phyloP scores from a whole-genome alignment of 805 yeast genomes.

The Metahyphopichia silvanorum region DNA sequence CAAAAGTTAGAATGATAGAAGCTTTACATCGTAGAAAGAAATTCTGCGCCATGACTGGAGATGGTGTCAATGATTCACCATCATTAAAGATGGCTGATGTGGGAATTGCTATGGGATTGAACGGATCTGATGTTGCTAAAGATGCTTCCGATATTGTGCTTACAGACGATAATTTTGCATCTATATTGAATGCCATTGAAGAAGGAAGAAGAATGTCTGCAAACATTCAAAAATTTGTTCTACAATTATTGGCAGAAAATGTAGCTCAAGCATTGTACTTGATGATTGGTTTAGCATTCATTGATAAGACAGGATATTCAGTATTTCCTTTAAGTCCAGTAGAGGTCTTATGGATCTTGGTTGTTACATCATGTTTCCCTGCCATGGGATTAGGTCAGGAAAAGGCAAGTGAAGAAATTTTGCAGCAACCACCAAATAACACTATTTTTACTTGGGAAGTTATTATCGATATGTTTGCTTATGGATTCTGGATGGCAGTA shows the following conservation, averaged over 20 bases:
- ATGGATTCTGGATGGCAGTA: constrained; percentile 41
- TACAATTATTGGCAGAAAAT: constrained; percentile 69
- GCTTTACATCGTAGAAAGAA: constrained; percentile 36
- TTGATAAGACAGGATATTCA: constrained; percentile 28
- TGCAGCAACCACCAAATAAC: constrained; percentile 35
- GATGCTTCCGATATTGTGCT: constrained; percentile 77
- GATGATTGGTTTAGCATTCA: constrained; percentile 40
- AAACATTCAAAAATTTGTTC: constrained; percentile 73
- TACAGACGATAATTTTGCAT: constrained; percentile 70
- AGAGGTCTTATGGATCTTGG: constrained; percentile 77
- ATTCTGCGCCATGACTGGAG: constrained; percentile 45
- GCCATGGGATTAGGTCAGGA: constrained; percentile 75
- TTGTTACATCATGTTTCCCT: constrained; percentile 77
- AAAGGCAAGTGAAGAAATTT: constrained; percentile 35
- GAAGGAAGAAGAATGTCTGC: constrained; percentile 80
- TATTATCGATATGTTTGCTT: constrained; percentile 38
- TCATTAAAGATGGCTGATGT: constrained; percentile 73
- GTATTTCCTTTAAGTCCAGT: constrained; percentile 54
- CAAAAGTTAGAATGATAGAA: constrained; percentile 40
- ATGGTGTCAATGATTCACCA: constrained; percentile 82
- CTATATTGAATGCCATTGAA: constrained; percentile 72
- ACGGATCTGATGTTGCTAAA: constrained; percentile 83
- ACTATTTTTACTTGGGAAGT: constrained; percentile 39
- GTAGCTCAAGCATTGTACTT: constrained; percentile 68
- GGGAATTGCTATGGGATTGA: constrained; percentile 78